These are phyloP conservation scores for Dothiorella sarmentorum DNA, from an alignment of 2,329 filamentous ascomycete genomes.

Conservation along the genomic window DNA sequence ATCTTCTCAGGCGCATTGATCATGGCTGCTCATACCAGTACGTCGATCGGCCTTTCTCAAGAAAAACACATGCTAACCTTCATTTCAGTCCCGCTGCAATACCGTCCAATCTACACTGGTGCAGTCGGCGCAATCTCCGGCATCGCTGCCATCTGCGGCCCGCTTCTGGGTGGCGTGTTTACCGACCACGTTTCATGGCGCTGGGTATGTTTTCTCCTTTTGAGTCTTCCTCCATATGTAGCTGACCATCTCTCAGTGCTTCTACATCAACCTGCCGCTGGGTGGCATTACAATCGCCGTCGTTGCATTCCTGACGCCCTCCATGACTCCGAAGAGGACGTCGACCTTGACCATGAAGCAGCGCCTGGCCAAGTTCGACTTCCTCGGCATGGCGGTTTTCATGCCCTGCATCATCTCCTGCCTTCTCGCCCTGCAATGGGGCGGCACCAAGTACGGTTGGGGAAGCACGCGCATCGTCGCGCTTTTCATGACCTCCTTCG, in stretches of 20 bases:
- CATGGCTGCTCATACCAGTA: conserved; percentile 7
- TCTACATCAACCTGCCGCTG: conserved; percentile 26
- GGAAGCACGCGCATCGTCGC: conserved; percentile 21
- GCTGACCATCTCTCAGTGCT: conserved; percentile 26
- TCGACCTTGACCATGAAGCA: conserved; percentile 4
- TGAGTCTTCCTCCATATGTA: neutral
- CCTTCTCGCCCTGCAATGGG: conserved; percentile 37
- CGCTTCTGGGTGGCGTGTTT: conserved; percentile 22
- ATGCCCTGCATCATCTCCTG: conserved; percentile 34
- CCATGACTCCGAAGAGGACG: conserved; percentile 20
- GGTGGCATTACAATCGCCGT: conserved; percentile 13
- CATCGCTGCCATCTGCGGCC: conserved; percentile 25
- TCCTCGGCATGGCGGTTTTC: conserved; percentile 31
- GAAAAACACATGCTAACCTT: neutral
- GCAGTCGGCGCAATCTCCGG: conserved; percentile 20
- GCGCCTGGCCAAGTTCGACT: conserved; percentile 24
- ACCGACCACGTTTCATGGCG: conserved; percentile 21
- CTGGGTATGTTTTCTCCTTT: conserved; percentile 9
- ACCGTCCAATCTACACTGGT: conserved; percentile 14
- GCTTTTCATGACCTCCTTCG: conserved; percentile 18
- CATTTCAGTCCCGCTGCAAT: conserved; percentile 8
- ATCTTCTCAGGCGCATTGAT: conserved; percentile 41
- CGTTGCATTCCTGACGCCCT: conserved; percentile 27
- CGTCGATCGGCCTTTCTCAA: neutral
- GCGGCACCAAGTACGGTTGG: conserved; percentile 26